These are phyloP conservation scores for Aspergillus conjunctus DNA, from an alignment of 495 filamentous ascomycete genomes.

Conservation along the genomic window DNA sequence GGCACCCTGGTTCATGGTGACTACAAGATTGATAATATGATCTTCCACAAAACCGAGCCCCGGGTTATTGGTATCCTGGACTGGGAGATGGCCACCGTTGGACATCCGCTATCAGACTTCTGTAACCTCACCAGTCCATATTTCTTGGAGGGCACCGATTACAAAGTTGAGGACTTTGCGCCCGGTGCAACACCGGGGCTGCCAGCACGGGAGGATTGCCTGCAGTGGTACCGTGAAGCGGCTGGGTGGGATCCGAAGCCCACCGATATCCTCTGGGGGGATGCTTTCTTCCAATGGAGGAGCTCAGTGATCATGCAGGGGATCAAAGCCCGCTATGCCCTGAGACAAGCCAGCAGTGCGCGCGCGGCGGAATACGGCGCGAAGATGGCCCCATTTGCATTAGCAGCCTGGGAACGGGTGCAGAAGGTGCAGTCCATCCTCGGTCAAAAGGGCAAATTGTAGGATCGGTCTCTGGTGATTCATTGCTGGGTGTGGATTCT, in stretches of 20 bases:
- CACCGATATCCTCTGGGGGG: constrained; percentile 57
- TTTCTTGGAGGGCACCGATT: constrained; percentile 34
- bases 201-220: constrained; percentile 67
- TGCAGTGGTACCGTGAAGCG: constrained; percentile 72
- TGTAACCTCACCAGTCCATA: constrained; percentile 78
- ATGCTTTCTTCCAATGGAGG: constrained; percentile 66
- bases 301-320: constrained; percentile 88
- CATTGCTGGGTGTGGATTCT: no score
- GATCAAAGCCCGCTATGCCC: constrained; percentile 82
- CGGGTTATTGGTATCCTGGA: constrained; percentile 92
- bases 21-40: constrained; percentile 96
- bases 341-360: constrained; percentile 86
- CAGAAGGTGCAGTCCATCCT: no score
- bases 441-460: no score
- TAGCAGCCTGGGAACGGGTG: no score
- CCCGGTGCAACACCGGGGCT: constrained; percentile 67
- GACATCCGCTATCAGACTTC: constrained; percentile 91
- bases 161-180: constrained; percentile 53
- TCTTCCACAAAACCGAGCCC: constrained; percentile 88
- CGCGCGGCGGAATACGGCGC: constrained; percentile 71
- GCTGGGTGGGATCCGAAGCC: constrained; percentile 66
- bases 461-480: no score
- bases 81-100: constrained; percentile 97
- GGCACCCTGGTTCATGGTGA: constrained; percentile 88
- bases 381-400: constrained; percentile 42